These are phyloP conservation scores for Trichosanthes truncata DNA, from an alignment of 306 rosid genomes.

Conservation along the genomic window DNA sequence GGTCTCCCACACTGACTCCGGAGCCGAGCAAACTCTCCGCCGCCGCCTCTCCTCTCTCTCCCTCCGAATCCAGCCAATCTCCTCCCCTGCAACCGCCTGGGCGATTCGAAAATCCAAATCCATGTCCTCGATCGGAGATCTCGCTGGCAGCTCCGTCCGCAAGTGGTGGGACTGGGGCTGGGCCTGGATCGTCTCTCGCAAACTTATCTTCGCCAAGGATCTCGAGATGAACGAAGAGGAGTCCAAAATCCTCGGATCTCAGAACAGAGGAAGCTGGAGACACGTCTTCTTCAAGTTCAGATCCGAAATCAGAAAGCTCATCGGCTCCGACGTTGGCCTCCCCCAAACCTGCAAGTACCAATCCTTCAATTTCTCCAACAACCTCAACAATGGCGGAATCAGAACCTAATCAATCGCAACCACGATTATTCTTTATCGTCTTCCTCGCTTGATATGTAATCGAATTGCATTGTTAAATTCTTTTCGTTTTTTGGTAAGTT, in stretches of 20 bases:
- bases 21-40: conserved; percentile 32
- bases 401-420: neutral
- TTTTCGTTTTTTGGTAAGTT: neutral
- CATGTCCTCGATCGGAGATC: conserved; percentile 54
- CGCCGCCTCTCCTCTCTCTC: conserved; percentile 67
- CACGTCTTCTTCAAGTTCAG: conserved; percentile 62
- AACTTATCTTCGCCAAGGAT: conserved; percentile 65
- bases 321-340: conserved; percentile 24
- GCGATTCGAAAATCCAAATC: conserved; percentile 67
- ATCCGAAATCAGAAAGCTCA: conserved; percentile 54
- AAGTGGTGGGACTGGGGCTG: conserved; percentile 83
- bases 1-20: conserved; percentile 32
- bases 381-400: conserved; percentile 10
- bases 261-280: conserved; percentile 59
- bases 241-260: conserved; percentile 52
- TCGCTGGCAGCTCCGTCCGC: conserved; percentile 47
- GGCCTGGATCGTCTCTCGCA: conserved; percentile 68
- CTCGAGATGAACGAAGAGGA: conserved; percentile 88
- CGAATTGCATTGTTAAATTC: neutral
- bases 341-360: conserved; percentile 59
- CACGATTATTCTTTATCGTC: neutral
- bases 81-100: conserved; percentile 41
- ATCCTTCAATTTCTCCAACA: conserved; percentile 28
- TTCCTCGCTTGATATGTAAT: neutral
- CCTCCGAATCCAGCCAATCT: conserved; percentile 43